Evolutionary conservation across 2,329 filamentous ascomycete genomes (phyloP).

Genomic region (Ceratocystis variospora): DNA sequence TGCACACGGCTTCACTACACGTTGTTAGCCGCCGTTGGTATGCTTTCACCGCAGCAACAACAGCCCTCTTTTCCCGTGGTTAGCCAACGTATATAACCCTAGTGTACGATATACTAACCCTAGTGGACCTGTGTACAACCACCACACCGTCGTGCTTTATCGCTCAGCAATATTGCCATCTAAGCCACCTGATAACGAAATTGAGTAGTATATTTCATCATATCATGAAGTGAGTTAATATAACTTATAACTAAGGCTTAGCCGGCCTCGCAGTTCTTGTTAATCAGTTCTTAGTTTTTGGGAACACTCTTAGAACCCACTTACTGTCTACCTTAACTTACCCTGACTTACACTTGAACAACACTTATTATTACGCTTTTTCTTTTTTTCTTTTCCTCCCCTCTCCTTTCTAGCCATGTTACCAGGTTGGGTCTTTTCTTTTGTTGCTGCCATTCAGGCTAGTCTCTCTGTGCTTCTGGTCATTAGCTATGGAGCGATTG

Average conservation of each 20-base stretch:
- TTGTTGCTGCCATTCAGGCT: conserved; percentile 35
- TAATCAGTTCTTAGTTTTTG: not conserved
- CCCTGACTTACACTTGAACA: not conserved
- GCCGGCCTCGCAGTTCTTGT: not conserved
- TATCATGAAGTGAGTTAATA: not conserved
- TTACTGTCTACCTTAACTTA: not conserved
- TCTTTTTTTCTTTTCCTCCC: not conserved
- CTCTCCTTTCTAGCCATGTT: not conserved
- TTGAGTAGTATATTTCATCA: not conserved
- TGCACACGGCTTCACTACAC: not conserved
- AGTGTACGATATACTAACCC: not conserved
- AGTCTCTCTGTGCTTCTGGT: conserved; percentile 35
- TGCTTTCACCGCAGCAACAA: conserved; percentile 5
- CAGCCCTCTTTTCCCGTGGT: not conserved
- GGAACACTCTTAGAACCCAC: not conserved
- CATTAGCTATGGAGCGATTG: conserved; percentile 32
- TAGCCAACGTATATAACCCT: no score
- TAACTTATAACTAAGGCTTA: not conserved
- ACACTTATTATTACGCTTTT: not conserved
- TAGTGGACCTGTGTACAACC: not conserved
- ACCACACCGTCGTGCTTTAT: no score
- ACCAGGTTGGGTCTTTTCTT: conserved; percentile 21
- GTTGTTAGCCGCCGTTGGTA: not conserved
- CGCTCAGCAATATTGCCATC: not conserved
- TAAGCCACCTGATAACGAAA: not conserved